Evolutionary conservation across 2,329 filamentous ascomycete species (phyloP), one percentile per base, ranked within the genome.

Genomic region (Rhinocladiella similis): DNA sequence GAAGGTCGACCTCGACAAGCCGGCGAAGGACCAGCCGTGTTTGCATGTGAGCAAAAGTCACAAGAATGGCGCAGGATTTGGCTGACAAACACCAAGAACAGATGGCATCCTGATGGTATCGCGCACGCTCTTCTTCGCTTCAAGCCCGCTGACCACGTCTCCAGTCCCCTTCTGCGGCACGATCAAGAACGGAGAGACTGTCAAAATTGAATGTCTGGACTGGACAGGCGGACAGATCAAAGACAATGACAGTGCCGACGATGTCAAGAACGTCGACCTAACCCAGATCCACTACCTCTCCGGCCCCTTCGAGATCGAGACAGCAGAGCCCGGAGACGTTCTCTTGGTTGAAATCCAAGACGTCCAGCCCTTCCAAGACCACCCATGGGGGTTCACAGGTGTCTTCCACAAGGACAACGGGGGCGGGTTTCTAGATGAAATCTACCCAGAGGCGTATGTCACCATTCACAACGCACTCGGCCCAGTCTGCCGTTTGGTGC

Each of bases 121-220:
- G 19, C 9, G n/a, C 43, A 50, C 79, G 68, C n/a, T 36, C 12
- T 18, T 14, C 50, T 19, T 41, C 18, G 38, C 4, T 16, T 3
- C 38, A 16, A 41, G n/a, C 38, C 38, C 38, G 18, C 38, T 41
- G 38, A 41, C 14, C 10, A 41, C 53, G 19, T 36, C 46, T 19
- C 41, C 59, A 94, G 90, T 96, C 50, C 92, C 92, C 0, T 84
- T 82, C 54, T 81, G 80, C 49, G 88, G 80, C 29, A 84, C 81
- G 1, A 91, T 97, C 67, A 86, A 88, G 66, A 86, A 92, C 67
- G 87, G 87, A 27, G 92, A 96, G 74, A 89, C 89, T 0, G 91
- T 96, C 63, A 96, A 95, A 74, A 96, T 96, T 63, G 90, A 96
- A 78, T 96, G 92, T 67, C 78, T 94, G 6, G 90, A 95, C 75